These are phyloP conservation scores for Fusarium bulbicola DNA, from an alignment of 2,329 filamentous ascomycete species.

Conservation along the genomic window DNA sequence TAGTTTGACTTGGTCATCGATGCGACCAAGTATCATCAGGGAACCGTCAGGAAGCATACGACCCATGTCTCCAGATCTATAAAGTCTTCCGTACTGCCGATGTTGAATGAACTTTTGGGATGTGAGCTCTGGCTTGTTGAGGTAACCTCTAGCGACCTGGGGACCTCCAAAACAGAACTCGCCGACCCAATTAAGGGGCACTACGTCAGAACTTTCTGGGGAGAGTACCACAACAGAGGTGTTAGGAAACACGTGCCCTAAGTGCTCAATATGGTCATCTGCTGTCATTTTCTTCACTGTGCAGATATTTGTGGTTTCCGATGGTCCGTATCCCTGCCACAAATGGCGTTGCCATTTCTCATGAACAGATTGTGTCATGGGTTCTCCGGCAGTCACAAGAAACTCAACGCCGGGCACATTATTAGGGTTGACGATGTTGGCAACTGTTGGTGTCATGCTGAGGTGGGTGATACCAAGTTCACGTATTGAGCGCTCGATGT, in stretches of 20 bases:
- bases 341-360: constrained; percentile 74
- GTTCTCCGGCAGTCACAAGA: constrained; percentile 83
- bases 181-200: constrained; percentile 78
- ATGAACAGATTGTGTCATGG: constrained; percentile 77
- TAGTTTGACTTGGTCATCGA: constrained; percentile 84
- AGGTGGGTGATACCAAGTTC: constrained; percentile 76
- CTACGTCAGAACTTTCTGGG: constrained; percentile 55
- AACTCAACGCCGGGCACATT: constrained; percentile 78
- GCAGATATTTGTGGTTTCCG: constrained; percentile 89
- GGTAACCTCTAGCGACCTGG: constrained; percentile 80
- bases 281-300: constrained; percentile 72
- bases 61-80: constrained; percentile 84
- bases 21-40: constrained; percentile 75
- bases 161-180: constrained; percentile 89
- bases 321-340: constrained; percentile 85
- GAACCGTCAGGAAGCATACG: constrained; percentile 81
- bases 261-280: constrained; percentile 73
- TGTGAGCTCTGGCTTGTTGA: constrained; percentile 71
- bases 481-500: constrained; percentile 75
- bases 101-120: constrained; percentile 74
- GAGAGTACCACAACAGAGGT: constrained; percentile 76
- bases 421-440: constrained; percentile 73
- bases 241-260: constrained; percentile 79
- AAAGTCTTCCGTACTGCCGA: constrained; percentile 74
- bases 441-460: constrained; percentile 86